Evolutionary conservation across 306 rosid genomes (phyloP), one percentile per base, ranked within the genome.

Genomic region (Crataegus laevigata): DNA sequence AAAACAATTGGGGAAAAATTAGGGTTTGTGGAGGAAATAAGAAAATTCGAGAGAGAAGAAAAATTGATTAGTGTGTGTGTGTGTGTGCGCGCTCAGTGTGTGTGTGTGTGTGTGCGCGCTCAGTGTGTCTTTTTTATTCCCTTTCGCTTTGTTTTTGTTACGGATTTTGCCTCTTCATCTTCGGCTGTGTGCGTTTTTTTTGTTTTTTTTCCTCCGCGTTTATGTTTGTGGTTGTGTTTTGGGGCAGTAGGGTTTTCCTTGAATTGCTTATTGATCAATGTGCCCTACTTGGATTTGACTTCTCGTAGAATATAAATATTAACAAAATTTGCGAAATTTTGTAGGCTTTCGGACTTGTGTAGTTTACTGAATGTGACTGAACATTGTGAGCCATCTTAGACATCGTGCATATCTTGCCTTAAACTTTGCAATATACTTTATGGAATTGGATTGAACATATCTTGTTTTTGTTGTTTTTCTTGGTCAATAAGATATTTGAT

Each of bases 71-170:
- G n/a, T n/a, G n/a, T n/a, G n/a, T n/a, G n/a, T n/a, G n/a, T n/a
- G n/a, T n/a, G n/a, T n/a, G n/a, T n/a, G n/a, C n/a, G n/a, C n/a
- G n/a, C n/a, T n/a, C n/a, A n/a, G n/a, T n/a, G n/a, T n/a, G n/a
- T n/a, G n/a, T n/a, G n/a, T n/a, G n/a, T n/a, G n/a, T n/a, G n/a
- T n/a, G n/a, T n/a, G n/a, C n/a, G n/a, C n/a, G n/a, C n/a, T n/a
- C n/a, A n/a, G n/a, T n/a, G n/a, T n/a, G n/a, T n/a, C n/a, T 72
- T 43, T 73, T 73, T 79, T 17, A 12, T 81, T 68, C 79, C 1
- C 42, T 42, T 11, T 51, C 65, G 50, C 68, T 68, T 62, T 74
- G 19, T 80, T 42, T 60, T 38, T 45, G 77, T 51, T 40, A 34
- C 2, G 15, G 30, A 12, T 81, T 79, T 38, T 65, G 15, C 70